Conservation (phyloP, 192 early-diverging fungal genomes). For the Geranomyces variabilis region DNA sequence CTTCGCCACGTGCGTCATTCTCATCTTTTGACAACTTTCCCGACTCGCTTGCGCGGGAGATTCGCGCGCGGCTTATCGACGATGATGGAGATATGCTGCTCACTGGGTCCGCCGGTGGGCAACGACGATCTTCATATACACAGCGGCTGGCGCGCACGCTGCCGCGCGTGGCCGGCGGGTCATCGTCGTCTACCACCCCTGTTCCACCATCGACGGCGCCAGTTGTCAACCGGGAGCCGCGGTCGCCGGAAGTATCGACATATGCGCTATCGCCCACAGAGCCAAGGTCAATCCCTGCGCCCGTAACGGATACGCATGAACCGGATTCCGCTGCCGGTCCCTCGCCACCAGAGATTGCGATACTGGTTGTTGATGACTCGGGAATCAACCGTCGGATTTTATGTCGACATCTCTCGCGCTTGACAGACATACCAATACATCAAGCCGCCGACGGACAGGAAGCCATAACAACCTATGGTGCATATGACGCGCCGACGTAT, state of each 20-base stretch:
- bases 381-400: constrained; percentile 23
- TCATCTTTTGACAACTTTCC: constrained; percentile 3
- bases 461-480: constrained; percentile 20
- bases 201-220: too few species aligned
- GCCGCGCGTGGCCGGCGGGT: too few species aligned
- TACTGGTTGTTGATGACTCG: constrained; percentile 27
- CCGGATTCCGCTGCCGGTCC: too few species aligned
- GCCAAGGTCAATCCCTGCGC: too few species aligned
- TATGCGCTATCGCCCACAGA: too few species aligned
- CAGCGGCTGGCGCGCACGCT: too few species aligned
- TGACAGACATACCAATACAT: constrained; percentile 15
- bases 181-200: too few species aligned
- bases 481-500: constrained; percentile 11
- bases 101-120: too few species aligned
- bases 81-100: not conserved
- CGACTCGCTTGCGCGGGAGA: constrained; percentile 4
- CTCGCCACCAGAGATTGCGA: not conserved
- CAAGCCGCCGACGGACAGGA: constrained; percentile 32
- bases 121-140: too few species aligned
- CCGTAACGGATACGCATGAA: too few species aligned
- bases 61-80: constrained; percentile 9
- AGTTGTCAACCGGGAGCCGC: too few species aligned
- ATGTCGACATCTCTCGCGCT: constrained; percentile 19
- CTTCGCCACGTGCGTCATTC: not conserved
- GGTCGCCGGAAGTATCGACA: too few species aligned